These are phyloP conservation scores for Fusarium nurragi DNA, from an alignment of 2,329 filamentous ascomycete genomes.

Conservation along the genomic window DNA sequence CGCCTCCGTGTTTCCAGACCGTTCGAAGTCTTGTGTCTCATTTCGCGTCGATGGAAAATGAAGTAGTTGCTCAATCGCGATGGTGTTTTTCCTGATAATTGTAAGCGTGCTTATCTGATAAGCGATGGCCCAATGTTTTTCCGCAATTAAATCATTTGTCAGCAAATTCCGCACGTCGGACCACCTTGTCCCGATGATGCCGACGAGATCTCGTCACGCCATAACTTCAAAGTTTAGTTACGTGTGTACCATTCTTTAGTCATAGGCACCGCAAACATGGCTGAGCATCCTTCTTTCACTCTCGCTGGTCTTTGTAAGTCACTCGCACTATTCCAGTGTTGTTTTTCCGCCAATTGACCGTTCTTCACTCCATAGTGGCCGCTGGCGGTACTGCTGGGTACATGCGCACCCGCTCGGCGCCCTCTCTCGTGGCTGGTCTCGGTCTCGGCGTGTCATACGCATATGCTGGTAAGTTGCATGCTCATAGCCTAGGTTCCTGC, in stretches of 20 bases:
- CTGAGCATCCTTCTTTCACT: slow-evolving; percentile 54
- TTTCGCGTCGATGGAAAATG: too few species aligned
- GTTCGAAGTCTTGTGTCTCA: too few species aligned
- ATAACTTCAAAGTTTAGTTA: background rate
- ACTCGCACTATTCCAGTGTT: fast-evolving
- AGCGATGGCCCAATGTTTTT: background rate
- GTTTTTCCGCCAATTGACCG: background rate
- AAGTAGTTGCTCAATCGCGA: too few species aligned
- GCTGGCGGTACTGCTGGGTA: slow-evolving; percentile 42
- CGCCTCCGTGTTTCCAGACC: too few species aligned
- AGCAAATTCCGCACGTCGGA: background rate
- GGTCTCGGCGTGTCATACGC: slow-evolving; percentile 42
- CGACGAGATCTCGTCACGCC: background rate
- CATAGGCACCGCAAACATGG: slow-evolving; percentile 43
- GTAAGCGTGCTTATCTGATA: background rate
- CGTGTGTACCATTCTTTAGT: background rate
- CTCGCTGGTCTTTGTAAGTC: slow-evolving; percentile 52
- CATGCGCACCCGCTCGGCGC: slow-evolving; percentile 40
- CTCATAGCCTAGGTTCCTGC: too few species aligned
- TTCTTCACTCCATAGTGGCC: slow-evolving; percentile 22
- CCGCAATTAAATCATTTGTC: background rate
- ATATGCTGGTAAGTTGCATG: slow-evolving; percentile 30
- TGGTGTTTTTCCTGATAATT: too few species aligned
- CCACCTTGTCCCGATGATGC: slow-evolving; percentile 3
- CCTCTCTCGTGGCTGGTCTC: slow-evolving; percentile 42